A percentile compares a stretch with the other conserved stretches of the same genome.
Conservation (phyloP, 2,329 filamentous ascomycete species). For the Elsinoe necatrix region DNA sequence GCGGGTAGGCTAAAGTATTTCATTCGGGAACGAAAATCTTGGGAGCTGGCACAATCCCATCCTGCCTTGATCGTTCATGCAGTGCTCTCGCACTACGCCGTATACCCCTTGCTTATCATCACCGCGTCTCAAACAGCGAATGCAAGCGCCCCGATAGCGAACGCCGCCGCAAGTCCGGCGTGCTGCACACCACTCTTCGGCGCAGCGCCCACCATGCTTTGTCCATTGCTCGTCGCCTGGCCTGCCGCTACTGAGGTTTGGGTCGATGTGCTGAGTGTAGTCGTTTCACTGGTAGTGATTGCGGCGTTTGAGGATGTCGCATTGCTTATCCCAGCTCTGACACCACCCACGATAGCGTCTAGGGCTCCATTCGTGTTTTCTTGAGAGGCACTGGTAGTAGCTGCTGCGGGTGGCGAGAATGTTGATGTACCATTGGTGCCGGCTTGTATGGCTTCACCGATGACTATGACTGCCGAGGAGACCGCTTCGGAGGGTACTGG, state of each 20-base stretch:
- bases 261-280: background rate
- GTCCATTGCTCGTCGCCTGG: background rate
- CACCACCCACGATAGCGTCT: background rate
- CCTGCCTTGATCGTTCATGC: background rate
- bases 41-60: background rate
- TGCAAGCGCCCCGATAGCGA: background rate
- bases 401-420: background rate
- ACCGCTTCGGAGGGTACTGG: background rate
- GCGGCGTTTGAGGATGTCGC: background rate
- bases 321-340: background rate
- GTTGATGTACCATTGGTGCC: background rate
- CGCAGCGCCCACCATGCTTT: background rate
- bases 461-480: background rate
- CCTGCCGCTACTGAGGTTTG: background rate
- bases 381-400: background rate
- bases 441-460: background rate
- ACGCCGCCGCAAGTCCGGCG: background rate
- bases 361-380: background rate
- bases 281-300: background rate
- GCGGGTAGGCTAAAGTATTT: background rate
- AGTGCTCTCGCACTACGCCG: background rate
- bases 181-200: background rate
- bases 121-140: background rate
- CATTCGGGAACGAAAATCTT: background rate
- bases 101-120: background rate